Evolutionary conservation across 352 stramenopile species (phyloP), one percentile per base, ranked within the genome.

Genomic region (Pythium aquatile): DNA sequence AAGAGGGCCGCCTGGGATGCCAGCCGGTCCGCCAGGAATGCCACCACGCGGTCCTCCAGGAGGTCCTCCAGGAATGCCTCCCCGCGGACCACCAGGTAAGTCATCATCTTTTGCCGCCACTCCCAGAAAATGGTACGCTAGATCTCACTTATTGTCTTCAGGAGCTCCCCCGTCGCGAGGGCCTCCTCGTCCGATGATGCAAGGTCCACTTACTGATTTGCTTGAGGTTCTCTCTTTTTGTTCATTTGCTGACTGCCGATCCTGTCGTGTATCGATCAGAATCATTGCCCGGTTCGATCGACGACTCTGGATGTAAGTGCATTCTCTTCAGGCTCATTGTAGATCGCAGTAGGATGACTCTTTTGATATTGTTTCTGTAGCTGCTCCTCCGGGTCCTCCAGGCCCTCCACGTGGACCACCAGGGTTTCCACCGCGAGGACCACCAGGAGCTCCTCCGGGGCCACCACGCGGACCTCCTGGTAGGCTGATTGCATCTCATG

Each of bases 341-440:
- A 24, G 20, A 11, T 54, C 3, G 26, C 9, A 11, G 47, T 30
- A 54, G 14, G 10, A 7, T n/a, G 20, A 26, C 46, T 55, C 13
- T 37, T 17, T 8, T 55, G 5, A 39, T 32, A 29, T 5, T 55
- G 32, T 73, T 58, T 61, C 65, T 59, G 53, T 60, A 49, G 61
- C 52, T 33, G 57, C 48, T 16, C 70, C 62, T 39, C 47, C 68
- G 44, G 63, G 46, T 13, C 63, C 65, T 14, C 55, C 72, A 26
- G 63, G 64, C 20, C 66, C 69, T 29, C 75, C 76, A 55, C 76
- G 69, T 42, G 76, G 70, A 11, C 72, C 75, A 5, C 63, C 72
- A 49, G 74, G 70, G 0, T 61, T 70, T 33, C 69, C 64, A 17
- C 75, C 70, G 13, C 70, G 70, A 30, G 63, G 26, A 11, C 63